Evolutionary conservation across 345 rosid species (phyloP), one percentile per base, ranked within the genome.

Genomic region (Salix viminalis): DNA sequence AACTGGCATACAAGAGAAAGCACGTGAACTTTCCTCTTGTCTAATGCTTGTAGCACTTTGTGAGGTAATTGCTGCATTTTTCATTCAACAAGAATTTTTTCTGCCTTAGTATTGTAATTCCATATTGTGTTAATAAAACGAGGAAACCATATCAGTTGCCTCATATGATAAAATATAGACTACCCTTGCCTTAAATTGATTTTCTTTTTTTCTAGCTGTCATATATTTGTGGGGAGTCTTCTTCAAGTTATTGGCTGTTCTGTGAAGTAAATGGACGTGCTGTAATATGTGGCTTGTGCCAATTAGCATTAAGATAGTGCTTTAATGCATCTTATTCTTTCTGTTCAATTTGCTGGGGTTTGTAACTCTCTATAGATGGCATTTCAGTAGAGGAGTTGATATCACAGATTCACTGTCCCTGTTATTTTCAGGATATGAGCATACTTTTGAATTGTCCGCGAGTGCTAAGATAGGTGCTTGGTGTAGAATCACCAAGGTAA

Each of bases 31-130:
- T 50, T 82, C 91, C 26, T 88, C 94, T 19, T 88, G 89, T 83
- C 85, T 81, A 72, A 91, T 95, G 97, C 90, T 95, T 46, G 92
- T 95, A 64, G 88, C 91, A 69, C 88, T 95, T 71, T 90, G 94
- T 65, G 99, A 95, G 99, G 97, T 95, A 90, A 84, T n/a, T 74
- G 26, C 30, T 62, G 26, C 67, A 61, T 60, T 65, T 30, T 36
- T 19, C 69, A 30, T 21, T 6, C 0, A 54, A 21, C 60, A 54
- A 54, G 60, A 21, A 2, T 54, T 54, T 54, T 54, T 54, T 54
- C 24, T 54, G 62, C 37, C 24, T 34, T 48, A 44, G 56, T 65
- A 48, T 74, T 36, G 54, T 42, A 24, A 42, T 9, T 32, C 34
- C 41, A 39, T 44, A 50, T 7, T 52, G 7, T 16, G 15, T 64